Base-by-base conservation (phyloP, 768 basidiomycete species). In the Macrolepiota fuliginosa region DNA sequence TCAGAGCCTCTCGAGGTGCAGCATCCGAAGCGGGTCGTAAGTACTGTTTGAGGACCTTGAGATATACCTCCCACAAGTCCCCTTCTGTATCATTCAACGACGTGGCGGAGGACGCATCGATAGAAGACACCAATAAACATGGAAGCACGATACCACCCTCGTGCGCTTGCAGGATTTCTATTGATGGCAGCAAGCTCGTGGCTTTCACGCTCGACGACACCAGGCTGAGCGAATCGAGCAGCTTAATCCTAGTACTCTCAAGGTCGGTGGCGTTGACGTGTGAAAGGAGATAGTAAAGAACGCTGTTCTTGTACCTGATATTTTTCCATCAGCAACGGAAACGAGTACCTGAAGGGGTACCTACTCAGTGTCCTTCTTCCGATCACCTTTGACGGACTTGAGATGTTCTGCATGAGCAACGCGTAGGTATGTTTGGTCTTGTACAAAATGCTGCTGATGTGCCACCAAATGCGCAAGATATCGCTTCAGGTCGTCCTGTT, bases 231-330 rank as follows among this genome's bases (percentile, higher is more conserved):
- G 75, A 70, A 61, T 69, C 73, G 17, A 98, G 77, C 0, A 98
- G 73, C 11, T 75, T 69, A 11, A 83, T 68, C 62, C 87, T 84
- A 17, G 83, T 79, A 0, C 67, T 61, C 2, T 82, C 72, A 2
- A 83, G 69, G 1, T 78, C 73, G 64, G 90, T 82, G 3, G 84
- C 81, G 51, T 81, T 80, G 64, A 90, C 78, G 70, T 98, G 96
- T 1, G 95, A 95, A 5, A 92, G 75, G 0, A 97, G 72, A 71
- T 83, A 94, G 69, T 89, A 92, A 45, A 92, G 68, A 46, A 95
- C 75, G 12, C 87, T 83, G 63, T 83, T 82, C 68, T 86, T 91
- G 72, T 88, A 87, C 58, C 92, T 93, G 61, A 29, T 25, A 59
- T 55, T 22, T 66, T 9, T 50, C 36, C 6, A 29, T 65, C 7